Evolutionary conservation across 1,139 yeast genomes (phyloP).

Genomic region (Protomyces inouyei): DNA sequence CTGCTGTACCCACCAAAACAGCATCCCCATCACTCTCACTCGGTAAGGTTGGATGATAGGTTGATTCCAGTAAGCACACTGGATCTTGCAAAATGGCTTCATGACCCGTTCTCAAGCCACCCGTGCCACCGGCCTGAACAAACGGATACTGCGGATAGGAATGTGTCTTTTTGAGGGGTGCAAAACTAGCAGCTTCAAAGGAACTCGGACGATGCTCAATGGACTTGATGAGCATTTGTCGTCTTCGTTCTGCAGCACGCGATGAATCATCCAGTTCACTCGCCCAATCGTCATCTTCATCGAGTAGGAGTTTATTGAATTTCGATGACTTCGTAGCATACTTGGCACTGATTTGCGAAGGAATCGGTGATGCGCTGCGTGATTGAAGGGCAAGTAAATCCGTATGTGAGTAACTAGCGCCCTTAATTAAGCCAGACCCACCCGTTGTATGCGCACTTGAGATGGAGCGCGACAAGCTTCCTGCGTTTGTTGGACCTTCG

Average conservation of each 20-base stretch:
- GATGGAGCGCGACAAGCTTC: background rate
- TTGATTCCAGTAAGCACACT: background rate
- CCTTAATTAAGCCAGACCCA: background rate
- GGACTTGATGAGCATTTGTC: slow-evolving; percentile 21
- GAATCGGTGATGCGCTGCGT: slow-evolving; percentile 19
- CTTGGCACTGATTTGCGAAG: slow-evolving; percentile 1
- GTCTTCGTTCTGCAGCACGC: slow-evolving; percentile 17
- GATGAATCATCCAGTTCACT: slow-evolving; percentile 18
- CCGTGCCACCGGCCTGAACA: background rate
- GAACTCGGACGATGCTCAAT: slow-evolving; percentile 23
- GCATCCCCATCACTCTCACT: background rate
- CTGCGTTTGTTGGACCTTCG: background rate
- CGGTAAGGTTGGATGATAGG: slow-evolving; percentile 3
- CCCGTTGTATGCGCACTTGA: background rate
- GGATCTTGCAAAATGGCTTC: slow-evolving; percentile 30
- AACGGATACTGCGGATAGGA: slow-evolving; percentile 20
- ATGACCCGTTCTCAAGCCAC: slow-evolving; percentile 36
- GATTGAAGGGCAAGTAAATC: slow-evolving; percentile 21
- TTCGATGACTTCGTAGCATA: slow-evolving; percentile 8
- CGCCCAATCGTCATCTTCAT: slow-evolving; percentile 26
- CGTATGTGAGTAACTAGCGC: slow-evolving; percentile 24
- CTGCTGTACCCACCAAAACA: slow-evolving; percentile 40
- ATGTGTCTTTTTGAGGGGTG: slow-evolving; percentile 27
- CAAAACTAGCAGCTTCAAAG: slow-evolving; percentile 5
- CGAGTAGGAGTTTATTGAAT: slow-evolving; percentile 15